Evolutionary conservation across 305 asterid species (phyloP), one percentile per base, ranked within the genome.

Genomic region (Solanum hybrid): DNA sequence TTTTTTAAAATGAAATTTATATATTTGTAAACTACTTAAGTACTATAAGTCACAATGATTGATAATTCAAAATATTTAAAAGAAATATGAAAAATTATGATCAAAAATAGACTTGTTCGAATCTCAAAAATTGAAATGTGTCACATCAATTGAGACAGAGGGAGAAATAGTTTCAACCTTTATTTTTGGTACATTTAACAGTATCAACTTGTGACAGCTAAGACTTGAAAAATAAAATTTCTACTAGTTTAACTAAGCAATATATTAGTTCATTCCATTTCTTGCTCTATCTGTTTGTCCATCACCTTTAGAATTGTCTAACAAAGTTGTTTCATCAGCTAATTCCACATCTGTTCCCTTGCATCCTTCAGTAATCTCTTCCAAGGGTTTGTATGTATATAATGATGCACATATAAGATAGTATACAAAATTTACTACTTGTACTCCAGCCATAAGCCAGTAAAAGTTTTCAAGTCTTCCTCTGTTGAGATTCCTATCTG

Each of bases 401-500:
- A 91, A 92, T 92, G 92, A 90, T 12, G 98, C 96, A 91, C 97
- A 94, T 7, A 91, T 56, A 6, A 93, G 91, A 89, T 93, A 96
- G 71, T 96, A 95, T 14, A 95, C 29, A 42, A 95, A 89, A 79
- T 96, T 96, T 71, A 95, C n/a, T 13, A 91, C 95, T 71, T 95
- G 98, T 6, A 96, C 16, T 7, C 92, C 96, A 3, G 95, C 91
- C 80, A 94, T 95, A 29, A 96, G 90, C 97, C 97, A 95, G 34
- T 95, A 95, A 78, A 94, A 95, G 1, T 93, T 84, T 86, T 96
- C 98, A 94, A 96, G 90, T 60, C 91, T 91, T 34, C 99, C 98
- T 60, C 92, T 76, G 69, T 96, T 96, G 10, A 96, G 92, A 51
- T 95, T 96, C 91, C 96, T 60, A 17, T 96, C 98, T 0, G 97